A percentile compares a stretch with the other conserved stretches of the same genome.
phyloP scores from a whole-genome alignment of 768 basidiomycete species.

The Lanmaoa rubissima region DNA sequence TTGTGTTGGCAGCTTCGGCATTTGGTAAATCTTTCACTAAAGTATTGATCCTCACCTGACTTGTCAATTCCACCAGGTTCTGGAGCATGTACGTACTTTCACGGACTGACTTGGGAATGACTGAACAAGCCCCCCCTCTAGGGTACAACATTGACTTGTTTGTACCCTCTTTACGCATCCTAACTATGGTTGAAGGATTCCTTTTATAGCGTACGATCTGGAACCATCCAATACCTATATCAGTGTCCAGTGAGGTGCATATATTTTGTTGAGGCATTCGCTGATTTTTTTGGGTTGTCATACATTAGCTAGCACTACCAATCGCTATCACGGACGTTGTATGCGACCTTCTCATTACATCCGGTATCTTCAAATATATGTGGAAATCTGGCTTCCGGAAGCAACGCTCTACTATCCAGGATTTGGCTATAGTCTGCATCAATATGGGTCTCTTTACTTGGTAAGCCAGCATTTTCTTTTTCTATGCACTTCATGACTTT shows the following conservation, averaged over 20 bases:
- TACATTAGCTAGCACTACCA: too few relatives aligned
- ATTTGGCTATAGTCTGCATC: constrained; percentile 11
- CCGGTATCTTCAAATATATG: constrained; percentile 10
- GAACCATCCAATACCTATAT: too few relatives aligned
- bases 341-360: constrained; percentile 12
- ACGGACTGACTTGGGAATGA: too few relatives aligned
- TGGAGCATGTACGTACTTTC: constrained; percentile 4
- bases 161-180: not conserved
- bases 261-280: too few relatives aligned
- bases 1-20: not conserved
- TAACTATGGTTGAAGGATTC: too few relatives aligned
- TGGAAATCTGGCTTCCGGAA: constrained; percentile 13
- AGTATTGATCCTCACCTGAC: not conserved
- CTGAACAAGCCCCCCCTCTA: not conserved
- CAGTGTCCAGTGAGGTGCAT: too few relatives aligned
- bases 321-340: not conserved
- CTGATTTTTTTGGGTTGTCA: too few relatives aligned
- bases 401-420: constrained; percentile 4
- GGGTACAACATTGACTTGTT: constrained; percentile 9
- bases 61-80: not conserved
- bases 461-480: too few relatives aligned
- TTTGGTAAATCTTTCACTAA: not conserved
- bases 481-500: too few relatives aligned
- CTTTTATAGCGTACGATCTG: too few relatives aligned
- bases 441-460: too few relatives aligned